phyloP scores from a whole-genome alignment of 148 eudicot genomes.

The Mesembryanthemum crystallinum region DNA sequence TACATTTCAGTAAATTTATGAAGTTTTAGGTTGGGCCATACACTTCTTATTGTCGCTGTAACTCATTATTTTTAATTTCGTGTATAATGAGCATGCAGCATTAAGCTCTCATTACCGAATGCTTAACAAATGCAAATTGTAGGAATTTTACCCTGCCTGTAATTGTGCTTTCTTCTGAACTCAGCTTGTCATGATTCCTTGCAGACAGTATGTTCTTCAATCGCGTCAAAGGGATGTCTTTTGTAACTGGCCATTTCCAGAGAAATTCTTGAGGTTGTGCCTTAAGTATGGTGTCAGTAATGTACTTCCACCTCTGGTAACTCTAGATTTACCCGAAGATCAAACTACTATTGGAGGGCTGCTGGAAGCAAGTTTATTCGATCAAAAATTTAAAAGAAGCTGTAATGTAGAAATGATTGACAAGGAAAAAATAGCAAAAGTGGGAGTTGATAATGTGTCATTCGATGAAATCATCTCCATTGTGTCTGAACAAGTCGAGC shows the following conservation, averaged over 20 bases:
- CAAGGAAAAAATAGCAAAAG: neutral
- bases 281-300: slow-evolving; percentile 19
- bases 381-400: neutral
- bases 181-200: neutral
- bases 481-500: slow-evolving; percentile 5
- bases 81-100: too few species aligned
- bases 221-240: slow-evolving; percentile 21
- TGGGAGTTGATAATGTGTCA: neutral
- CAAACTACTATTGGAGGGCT: neutral
- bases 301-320: slow-evolving; percentile 27
- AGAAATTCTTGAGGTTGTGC: slow-evolving; percentile 26
- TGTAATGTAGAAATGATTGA: neutral
- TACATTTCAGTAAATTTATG: too few species aligned
- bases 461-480: neutral
- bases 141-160: neutral
- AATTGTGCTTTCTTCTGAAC: neutral
- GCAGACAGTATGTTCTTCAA: slow-evolving; percentile 26
- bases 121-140: neutral
- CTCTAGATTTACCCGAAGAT: neutral
- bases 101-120: too few species aligned
- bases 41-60: too few species aligned
- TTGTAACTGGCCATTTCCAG: slow-evolving; percentile 28
- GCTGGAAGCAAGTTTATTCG: too few species aligned
- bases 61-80: too few species aligned
- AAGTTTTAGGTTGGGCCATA: too few species aligned